These are phyloP conservation scores for Pichia manshurica DNA, from an alignment of 805 yeast genomes.

Conservation along the genomic window DNA sequence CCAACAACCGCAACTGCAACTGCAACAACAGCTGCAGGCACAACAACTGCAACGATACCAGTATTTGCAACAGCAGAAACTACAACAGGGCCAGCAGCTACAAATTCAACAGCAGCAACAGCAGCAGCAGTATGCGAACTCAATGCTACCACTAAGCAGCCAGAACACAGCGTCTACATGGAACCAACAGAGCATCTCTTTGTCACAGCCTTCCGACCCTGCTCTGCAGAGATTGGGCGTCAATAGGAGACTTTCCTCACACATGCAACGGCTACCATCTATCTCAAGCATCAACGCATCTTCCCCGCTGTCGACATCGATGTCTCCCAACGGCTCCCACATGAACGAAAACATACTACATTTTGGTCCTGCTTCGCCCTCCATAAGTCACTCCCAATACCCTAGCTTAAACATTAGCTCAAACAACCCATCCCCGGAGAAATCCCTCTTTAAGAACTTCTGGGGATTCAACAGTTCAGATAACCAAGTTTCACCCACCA, in stretches of 20 bases:
- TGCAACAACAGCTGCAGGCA: conserved; percentile 6
- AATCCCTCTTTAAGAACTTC: conserved; percentile 7
- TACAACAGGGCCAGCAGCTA: conserved; percentile 5
- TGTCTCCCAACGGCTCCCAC: not conserved
- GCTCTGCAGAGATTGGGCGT: conserved; percentile 10
- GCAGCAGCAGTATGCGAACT: conserved; percentile 1
- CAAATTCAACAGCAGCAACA: conserved; percentile 9
- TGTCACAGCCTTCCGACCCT: conserved; percentile 8
- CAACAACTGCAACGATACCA: conserved; percentile 18
- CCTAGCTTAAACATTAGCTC: not conserved
- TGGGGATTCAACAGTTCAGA: conserved; percentile 8
- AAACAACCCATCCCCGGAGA: conserved; percentile 2
- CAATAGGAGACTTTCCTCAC: conserved; percentile 3
- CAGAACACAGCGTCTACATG: not conserved
- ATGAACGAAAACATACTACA: not conserved
- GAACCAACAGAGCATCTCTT: not conserved
- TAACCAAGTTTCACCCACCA: not conserved
- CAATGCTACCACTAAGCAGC: not conserved
- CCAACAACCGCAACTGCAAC: conserved; percentile 14
- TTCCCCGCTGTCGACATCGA: not conserved
- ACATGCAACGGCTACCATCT: conserved; percentile 4
- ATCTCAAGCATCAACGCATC: not conserved
- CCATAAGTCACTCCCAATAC: too few species aligned
- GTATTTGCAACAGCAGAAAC: conserved; percentile 10
- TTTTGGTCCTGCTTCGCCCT: not conserved